These are phyloP conservation scores for Plasmodium blacklocki DNA, from an alignment of 169 alveolate species.

Conservation along the genomic window DNA sequence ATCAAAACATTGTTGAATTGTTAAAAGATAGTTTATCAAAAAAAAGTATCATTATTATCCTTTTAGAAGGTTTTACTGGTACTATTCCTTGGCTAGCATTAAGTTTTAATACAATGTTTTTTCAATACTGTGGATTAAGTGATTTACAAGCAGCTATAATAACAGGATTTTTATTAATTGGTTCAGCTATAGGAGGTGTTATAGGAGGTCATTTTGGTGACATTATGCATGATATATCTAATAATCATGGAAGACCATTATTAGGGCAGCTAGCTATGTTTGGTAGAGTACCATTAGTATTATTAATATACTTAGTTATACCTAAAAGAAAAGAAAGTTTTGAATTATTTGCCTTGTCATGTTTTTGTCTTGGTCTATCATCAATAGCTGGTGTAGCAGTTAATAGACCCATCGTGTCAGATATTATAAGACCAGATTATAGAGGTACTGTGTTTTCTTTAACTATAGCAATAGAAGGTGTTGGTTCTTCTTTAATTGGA, in stretches of 20 bases:
- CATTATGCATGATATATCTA: slow-evolving; percentile 83
- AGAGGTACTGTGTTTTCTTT: slow-evolving; percentile 89
- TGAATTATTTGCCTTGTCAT: slow-evolving; percentile 50
- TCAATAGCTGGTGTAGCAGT: slow-evolving; percentile 93
- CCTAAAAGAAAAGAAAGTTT: slow-evolving; percentile 61
- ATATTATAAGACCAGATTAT: slow-evolving; percentile 91
- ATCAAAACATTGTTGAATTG: slow-evolving; percentile 37
- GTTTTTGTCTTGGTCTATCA: slow-evolving; percentile 89
- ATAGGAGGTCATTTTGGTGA: slow-evolving; percentile 92
- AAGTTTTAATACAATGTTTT: slow-evolving; percentile 90
- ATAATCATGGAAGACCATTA: slow-evolving; percentile 90
- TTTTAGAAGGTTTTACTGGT: slow-evolving; percentile 89
- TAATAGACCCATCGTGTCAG: slow-evolving; percentile 91
- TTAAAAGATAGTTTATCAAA: slow-evolving; percentile 69
- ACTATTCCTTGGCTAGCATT: slow-evolving; percentile 93
- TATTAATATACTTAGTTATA: slow-evolving; percentile 41
- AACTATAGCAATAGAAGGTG: slow-evolving; percentile 91
- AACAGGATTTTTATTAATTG: slow-evolving; percentile 88
- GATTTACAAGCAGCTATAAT: slow-evolving; percentile 90
- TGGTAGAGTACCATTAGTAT: slow-evolving; percentile 61
- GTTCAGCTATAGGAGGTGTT: slow-evolving; percentile 92
- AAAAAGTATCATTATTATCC: slow-evolving; percentile 61
- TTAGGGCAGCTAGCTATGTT: slow-evolving; percentile 84
- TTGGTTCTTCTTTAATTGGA: slow-evolving; percentile 90
- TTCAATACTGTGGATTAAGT: slow-evolving; percentile 91